Base-by-base conservation (phyloP, 129 eudicot genomes). In the Tagetes erecta region DNA sequence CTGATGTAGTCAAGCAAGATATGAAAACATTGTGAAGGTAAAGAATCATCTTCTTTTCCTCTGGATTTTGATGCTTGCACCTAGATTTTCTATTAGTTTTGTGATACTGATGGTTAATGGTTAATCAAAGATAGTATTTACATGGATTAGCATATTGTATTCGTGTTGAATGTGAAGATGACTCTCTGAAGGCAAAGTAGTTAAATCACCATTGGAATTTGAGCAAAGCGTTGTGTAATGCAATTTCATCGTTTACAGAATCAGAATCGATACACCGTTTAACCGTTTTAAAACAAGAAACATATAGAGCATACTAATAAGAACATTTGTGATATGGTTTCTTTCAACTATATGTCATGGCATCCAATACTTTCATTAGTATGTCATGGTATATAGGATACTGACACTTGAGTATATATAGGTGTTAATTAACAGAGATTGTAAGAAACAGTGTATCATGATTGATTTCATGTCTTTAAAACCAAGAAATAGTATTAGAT, bases 1-100 rank as follows among this genome's bases (percentile, higher is more conserved):
- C 70, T 51, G 72, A 8, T 66, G 68, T 11, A 39, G 58, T 67
- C 79, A 71, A 50, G 71, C 13, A 78, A 40, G 27, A 50, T 50
- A 53, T 58, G 66, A 58, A 65, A 44, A 59, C 47, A n/a, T 5
- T 36, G 46, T 67, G 80, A 76, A 35, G 33, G 7, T 44, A 12
- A 39, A 72, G 56, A 30, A 68, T 53, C 78, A 11, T 50, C 56
- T 42, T 56, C 33, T 58, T 38, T 75, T 3, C 2, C 42, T 12
- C 0, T 37, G 33, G 69, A 52, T 72, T 56, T 53, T 72, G 20
- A 52, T 45, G 53, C 49, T n/a, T 68, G 44, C 46, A 35, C 71
- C 45, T 55, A 35, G 13, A 51, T 10, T 65, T 55, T 27, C 53
- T 7, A 20, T 40, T 3, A 5, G 37, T 27, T 33, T 1, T 67